A percentile compares a stretch with the other conserved stretches of the same genome.
Evolutionary conservation across 495 filamentous ascomycete genomes (phyloP).

Genomic region (Penicillium crystallinum): DNA sequence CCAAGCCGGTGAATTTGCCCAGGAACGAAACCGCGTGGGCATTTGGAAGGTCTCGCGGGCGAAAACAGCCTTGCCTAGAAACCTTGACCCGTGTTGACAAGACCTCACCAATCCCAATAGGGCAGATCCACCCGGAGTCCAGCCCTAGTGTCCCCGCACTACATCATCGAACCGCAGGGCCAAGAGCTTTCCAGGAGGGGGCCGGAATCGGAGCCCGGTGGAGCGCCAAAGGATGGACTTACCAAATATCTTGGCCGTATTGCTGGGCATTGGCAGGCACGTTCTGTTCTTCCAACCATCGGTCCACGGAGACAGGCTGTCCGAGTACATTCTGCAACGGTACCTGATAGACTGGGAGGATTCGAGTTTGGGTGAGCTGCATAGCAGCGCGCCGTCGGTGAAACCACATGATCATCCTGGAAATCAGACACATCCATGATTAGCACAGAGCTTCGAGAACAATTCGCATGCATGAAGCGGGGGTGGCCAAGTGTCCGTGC

Average conservation of each 20-base stretch:
- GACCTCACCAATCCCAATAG: slow-evolving; percentile 5
- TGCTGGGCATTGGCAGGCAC: slow-evolving; percentile 12
- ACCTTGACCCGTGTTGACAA: background rate
- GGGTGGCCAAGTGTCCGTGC: slow-evolving; percentile 14
- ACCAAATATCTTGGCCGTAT: slow-evolving; percentile 31
- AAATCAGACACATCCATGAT: slow-evolving; percentile 4
- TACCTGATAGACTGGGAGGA: slow-evolving; percentile 2
- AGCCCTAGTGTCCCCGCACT: slow-evolving; percentile 31
- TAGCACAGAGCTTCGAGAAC: slow-evolving; percentile 10
- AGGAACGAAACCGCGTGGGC: background rate
- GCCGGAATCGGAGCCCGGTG: background rate
- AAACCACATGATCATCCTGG: slow-evolving; percentile 25
- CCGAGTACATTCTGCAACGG: slow-evolving; percentile 5
- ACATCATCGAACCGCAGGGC: slow-evolving; percentile 16
- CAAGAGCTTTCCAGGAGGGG: slow-evolving; percentile 13
- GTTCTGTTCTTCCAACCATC: slow-evolving; percentile 30
- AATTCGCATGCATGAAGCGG: slow-evolving; percentile 14
- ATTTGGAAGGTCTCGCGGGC: background rate
- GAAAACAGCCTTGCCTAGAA: slow-evolving; percentile 4
- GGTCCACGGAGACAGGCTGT: slow-evolving; percentile 18
- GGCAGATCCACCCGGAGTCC: slow-evolving; percentile 12
- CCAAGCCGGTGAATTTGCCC: background rate
- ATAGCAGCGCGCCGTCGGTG: slow-evolving; percentile 19
- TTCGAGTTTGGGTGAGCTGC: slow-evolving; percentile 1
- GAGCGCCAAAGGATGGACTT: slow-evolving; percentile 10